Percentiles rank a stretch among this genome's conserved stretches.
phyloP scores from a whole-genome alignment of 1,284 basidiomycete genomes.

The Ceratobasidium sp. region DNA sequence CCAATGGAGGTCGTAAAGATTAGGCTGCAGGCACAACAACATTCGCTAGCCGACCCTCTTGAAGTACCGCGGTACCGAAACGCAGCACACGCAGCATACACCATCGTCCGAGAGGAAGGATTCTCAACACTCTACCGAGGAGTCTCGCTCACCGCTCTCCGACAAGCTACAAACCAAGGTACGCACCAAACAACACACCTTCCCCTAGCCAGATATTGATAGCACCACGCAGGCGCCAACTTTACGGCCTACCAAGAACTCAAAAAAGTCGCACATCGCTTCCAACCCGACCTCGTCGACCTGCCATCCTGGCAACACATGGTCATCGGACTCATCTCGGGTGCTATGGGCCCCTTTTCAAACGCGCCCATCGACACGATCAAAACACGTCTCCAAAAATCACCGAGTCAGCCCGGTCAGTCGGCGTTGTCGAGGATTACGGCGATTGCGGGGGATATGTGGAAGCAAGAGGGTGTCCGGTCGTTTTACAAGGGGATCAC shows the following conservation, averaged over 20 bases:
- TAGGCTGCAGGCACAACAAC: conserved; percentile 96
- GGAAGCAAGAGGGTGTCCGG: conserved; percentile 85
- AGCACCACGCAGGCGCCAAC: conserved; percentile 75
- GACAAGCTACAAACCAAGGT: conserved; percentile 99
- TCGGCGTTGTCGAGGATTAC: conserved; percentile 78
- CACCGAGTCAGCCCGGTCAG: conserved; percentile 79
- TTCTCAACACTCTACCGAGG: conserved; percentile 89
- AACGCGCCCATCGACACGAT: conserved; percentile 99
- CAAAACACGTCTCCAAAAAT: conserved; percentile 94
- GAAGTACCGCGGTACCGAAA: conserved; percentile 96
- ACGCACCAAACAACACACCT: conserved; percentile 48
- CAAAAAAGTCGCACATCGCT: conserved; percentile 80
- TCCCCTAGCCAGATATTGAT: neutral
- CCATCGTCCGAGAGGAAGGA: conserved; percentile 95
- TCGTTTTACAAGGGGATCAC: conserved; percentile 99
- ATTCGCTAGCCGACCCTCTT: conserved; percentile 95
- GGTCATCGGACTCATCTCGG: conserved; percentile 92
- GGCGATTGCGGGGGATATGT: conserved; percentile 90
- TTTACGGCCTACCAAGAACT: conserved; percentile 99
- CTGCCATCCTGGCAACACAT: conserved; percentile 96
- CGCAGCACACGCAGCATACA: conserved; percentile 96
- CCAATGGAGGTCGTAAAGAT: conserved; percentile 99
- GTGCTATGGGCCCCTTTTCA: conserved; percentile 97
- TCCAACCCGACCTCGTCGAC: conserved; percentile 79
- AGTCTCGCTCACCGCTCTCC: conserved; percentile 90